Conservation (phyloP, 163 green algal genomes). For the Chloromonas sp. region DNA sequence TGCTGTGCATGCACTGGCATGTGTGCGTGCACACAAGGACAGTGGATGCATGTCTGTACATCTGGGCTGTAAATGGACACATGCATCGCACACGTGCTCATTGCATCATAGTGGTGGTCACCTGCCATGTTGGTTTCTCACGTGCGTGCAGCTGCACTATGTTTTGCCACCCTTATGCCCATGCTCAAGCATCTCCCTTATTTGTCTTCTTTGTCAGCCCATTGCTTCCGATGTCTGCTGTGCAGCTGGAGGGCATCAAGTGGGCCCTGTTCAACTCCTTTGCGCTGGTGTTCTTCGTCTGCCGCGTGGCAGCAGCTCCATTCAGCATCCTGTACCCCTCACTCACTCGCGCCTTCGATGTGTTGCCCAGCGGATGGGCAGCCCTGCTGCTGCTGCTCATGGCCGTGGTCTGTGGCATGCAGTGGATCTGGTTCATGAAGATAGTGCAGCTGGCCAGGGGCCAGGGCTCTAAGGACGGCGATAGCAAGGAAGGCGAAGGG, state of each 20-base stretch:
- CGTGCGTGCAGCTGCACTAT: no score
- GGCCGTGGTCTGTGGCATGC: constrained; percentile 20
- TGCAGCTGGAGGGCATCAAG: constrained; percentile 19
- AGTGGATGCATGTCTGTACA: no score
- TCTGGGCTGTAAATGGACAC: no score
- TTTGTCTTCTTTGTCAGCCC: no score
- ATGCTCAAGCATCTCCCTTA: no score
- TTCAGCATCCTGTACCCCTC: constrained; percentile 8
- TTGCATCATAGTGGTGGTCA: no score
- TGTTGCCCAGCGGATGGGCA: constrained; percentile 10
- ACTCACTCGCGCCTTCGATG: constrained; percentile 8
- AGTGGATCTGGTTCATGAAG: constrained; percentile 33
- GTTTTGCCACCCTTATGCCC: no score
- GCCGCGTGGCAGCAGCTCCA: neutral
- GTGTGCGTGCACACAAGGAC: no score
- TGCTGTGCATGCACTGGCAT: no score
- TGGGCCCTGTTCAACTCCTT: constrained; percentile 22
- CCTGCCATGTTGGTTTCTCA: no score
- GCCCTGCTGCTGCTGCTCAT: constrained; percentile 13
- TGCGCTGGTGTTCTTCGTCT: constrained; percentile 13
- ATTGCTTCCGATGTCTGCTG: no score
- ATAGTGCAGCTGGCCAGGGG: constrained; percentile 24
- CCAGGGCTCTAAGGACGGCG: neutral
- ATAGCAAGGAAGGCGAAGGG: neutral
- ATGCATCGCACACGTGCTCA: no score